Evolutionary conservation across 2,329 filamentous ascomycete species (phyloP).

Genomic region (Thielaviopsis punctulata): DNA sequence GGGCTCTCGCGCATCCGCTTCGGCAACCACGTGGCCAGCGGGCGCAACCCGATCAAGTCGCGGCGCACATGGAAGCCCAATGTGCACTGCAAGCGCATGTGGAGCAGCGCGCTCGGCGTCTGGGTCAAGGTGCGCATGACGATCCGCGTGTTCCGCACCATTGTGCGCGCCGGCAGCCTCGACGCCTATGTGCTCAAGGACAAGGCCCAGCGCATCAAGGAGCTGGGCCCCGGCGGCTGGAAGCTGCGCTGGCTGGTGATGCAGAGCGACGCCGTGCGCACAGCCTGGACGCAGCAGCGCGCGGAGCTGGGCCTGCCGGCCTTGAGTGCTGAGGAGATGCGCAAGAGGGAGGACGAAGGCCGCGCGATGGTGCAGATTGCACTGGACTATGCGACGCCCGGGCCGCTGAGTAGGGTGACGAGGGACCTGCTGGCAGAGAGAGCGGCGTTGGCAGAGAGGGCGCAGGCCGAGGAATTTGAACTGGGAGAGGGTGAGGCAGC

Average conservation of each 20-base stretch:
- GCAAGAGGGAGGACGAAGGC: slow-evolving; percentile 17
- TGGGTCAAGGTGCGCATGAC: slow-evolving; percentile 53
- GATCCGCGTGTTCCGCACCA: slow-evolving; percentile 50
- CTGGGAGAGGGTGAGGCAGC: slow-evolving; percentile 25
- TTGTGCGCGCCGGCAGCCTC: slow-evolving; percentile 62
- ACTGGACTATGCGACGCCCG: slow-evolving; percentile 25
- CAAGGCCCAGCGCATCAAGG: slow-evolving; percentile 61
- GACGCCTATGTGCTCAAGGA: slow-evolving; percentile 80
- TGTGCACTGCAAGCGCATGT: slow-evolving; percentile 50
- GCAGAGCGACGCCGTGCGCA: slow-evolving; percentile 52
- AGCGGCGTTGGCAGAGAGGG: slow-evolving; percentile 23
- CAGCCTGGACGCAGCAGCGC: slow-evolving; percentile 48
- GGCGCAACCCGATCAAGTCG: slow-evolving; percentile 51
- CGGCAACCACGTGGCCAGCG: slow-evolving; percentile 61
- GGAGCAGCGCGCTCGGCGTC: slow-evolving; percentile 41
- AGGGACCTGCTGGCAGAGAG: slow-evolving; percentile 23
- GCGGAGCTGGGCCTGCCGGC: slow-evolving; percentile 42
- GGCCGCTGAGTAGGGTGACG: slow-evolving; percentile 21
- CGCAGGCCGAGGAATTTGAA: slow-evolving; percentile 25
- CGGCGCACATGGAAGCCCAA: slow-evolving; percentile 62
- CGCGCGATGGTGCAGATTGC: slow-evolving; percentile 25
- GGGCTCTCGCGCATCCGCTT: slow-evolving; percentile 54
- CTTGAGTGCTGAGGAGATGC: slow-evolving; percentile 19
- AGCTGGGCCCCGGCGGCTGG: slow-evolving; percentile 84
- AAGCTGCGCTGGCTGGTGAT: slow-evolving; percentile 76